phyloP scores from a whole-genome alignment of 768 basidiomycete genomes.

The Calocera cornea region DNA sequence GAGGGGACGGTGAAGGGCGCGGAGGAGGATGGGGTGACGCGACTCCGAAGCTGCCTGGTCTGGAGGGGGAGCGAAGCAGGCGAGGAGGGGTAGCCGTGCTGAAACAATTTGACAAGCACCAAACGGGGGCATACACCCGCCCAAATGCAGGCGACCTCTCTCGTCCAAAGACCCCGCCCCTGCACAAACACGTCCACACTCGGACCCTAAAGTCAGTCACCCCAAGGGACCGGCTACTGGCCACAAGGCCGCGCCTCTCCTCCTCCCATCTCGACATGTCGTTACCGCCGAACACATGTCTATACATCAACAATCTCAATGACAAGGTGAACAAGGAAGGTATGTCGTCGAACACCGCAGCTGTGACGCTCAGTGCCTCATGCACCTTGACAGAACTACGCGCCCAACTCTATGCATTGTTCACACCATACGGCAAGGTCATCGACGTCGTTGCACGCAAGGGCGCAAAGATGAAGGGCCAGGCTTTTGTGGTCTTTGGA shows the following conservation, averaged over 20 bases:
- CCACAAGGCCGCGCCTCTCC: no score
- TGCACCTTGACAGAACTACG: constrained; percentile 45
- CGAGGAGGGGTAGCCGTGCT: background rate
- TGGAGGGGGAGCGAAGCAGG: constrained; percentile 6
- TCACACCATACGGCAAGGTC: constrained; percentile 84
- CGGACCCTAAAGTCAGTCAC: background rate
- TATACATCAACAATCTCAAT: constrained; percentile 89
- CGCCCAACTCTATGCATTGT: constrained; percentile 69
- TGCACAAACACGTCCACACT: no score
- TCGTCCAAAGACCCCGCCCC: no score
- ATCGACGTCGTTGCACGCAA: constrained; percentile 89
- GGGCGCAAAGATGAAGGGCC: constrained; percentile 72
- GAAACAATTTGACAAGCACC: background rate
- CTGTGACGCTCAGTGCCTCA: background rate
- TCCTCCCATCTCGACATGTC: constrained; percentile 13
- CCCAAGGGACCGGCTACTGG: background rate
- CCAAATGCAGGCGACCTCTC: background rate
- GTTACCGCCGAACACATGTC: constrained; percentile 67
- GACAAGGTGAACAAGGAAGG: constrained; percentile 77
- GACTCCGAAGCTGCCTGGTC: background rate
- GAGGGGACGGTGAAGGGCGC: background rate
- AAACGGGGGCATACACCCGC: constrained; percentile 4
- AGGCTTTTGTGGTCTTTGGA: constrained; percentile 90
- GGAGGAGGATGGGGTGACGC: background rate
- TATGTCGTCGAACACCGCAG: constrained; percentile 11